Base-by-base conservation (phyloP, 192 early-diverging fungal genomes). In the Backusella psychrophila region DNA sequence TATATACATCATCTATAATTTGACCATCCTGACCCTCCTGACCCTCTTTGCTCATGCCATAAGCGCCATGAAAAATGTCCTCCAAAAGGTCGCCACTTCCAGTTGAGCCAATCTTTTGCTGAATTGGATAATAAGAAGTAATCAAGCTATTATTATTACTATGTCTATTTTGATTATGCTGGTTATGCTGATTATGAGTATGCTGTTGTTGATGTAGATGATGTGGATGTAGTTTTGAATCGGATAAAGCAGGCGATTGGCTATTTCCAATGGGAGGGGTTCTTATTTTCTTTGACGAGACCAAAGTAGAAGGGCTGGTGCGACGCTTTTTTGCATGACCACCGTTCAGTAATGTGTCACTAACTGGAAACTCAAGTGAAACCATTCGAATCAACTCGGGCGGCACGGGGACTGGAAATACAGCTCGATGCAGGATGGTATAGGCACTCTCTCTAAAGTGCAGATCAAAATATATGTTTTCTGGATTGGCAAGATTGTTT, bases 381-480 rank as follows among this genome's bases (percentile, higher is more conserved):
- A 74, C 35, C 53, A 74, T 14, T 21, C 26, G 34, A 34, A 59
- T 38, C 29, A 74, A 38, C 41, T 74, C 72, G 0, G 72, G 36
- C 36, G 72, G 59, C 29, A 56, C 49, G n/a, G 34, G 56, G 11
- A 29, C 23, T 23, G 52, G 72, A 15, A 74, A 74, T 1, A 87
- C 86, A 78, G 85, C 34, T 35, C 49, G 81, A 21, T 87, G 82
- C 21, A 66, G 5, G 14, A 83, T 75, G 66, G 84, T 79, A 68
- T 88, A 90, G 21, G 78, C 75, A 26, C 76, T 35, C 44, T 80
- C 46, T 56, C 78, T 76, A 68, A 90, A 90, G 75, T 90, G 85
- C 6, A 90, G 75, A 72, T 90, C 89, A 75, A 86, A 85, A 21
- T 81, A 71, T 63, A 90, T 73, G 6, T 78, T 66, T 53, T 75